Evolutionary conservation across 345 rosid species (phyloP).

Genomic region (Limnanthes douglasii): DNA sequence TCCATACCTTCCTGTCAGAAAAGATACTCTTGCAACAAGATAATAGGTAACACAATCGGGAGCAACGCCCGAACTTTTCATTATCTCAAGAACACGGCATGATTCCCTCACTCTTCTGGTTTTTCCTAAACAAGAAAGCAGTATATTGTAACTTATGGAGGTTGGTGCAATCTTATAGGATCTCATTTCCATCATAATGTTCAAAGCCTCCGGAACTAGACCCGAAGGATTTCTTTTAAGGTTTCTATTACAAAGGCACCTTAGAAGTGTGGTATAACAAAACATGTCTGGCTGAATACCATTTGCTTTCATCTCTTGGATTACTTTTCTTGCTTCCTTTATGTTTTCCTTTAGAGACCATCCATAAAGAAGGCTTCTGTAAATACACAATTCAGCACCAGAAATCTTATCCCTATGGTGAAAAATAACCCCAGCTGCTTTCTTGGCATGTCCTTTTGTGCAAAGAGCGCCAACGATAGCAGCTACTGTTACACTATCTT

Average conservation of each 20-base stretch:
- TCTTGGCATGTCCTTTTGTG: slow-evolving; percentile 65
- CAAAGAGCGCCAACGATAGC: slow-evolving; percentile 64
- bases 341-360: slow-evolving; percentile 55
- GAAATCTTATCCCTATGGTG: slow-evolving; percentile 46
- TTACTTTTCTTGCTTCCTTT: slow-evolving; percentile 54
- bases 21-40: slow-evolving; percentile 59
- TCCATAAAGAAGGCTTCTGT: slow-evolving; percentile 50
- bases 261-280: slow-evolving; percentile 58
- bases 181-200: slow-evolving; percentile 84
- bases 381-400: slow-evolving; percentile 30
- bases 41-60: slow-evolving; percentile 66
- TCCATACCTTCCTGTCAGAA: slow-evolving; percentile 70
- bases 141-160: slow-evolving; percentile 48
- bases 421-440: slow-evolving; percentile 59
- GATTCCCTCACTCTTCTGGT: slow-evolving; percentile 72
- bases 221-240: slow-evolving; percentile 58
- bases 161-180: slow-evolving; percentile 38
- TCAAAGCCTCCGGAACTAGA: slow-evolving; percentile 71
- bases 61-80: slow-evolving; percentile 48
- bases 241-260: slow-evolving; percentile 58
- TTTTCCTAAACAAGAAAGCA: slow-evolving; percentile 70
- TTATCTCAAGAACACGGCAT: slow-evolving; percentile 40
- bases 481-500: slow-evolving; percentile 34
- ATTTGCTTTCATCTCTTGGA: slow-evolving; percentile 58
- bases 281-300: slow-evolving; percentile 47